Percentiles rank a stretch among this genome's conserved stretches.
Evolutionary conservation across 306 rosid genomes (phyloP).

Genomic region (Cicer yamashitae): DNA sequence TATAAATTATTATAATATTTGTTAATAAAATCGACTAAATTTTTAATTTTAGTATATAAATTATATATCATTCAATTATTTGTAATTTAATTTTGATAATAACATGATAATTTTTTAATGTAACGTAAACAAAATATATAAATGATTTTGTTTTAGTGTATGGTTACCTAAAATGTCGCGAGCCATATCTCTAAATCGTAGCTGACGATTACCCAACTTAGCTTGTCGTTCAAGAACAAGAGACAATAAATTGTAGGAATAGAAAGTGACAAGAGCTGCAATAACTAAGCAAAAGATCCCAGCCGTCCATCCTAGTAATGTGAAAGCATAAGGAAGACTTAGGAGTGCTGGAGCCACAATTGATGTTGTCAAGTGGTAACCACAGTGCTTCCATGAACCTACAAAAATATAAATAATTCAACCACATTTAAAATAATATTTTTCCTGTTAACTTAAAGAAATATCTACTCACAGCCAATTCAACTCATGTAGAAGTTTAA

Average conservation of each 20-base stretch:
- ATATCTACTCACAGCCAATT: no score
- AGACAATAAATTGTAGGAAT: constrained; percentile 75
- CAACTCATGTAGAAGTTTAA: no score
- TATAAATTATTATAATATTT: no score
- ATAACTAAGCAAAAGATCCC: constrained; percentile 64
- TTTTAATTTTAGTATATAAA: no score
- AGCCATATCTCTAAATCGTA: constrained; percentile 89
- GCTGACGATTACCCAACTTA: constrained; percentile 73
- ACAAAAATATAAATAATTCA: neutral
- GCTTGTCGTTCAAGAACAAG: constrained; percentile 82
- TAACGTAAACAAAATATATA: no score
- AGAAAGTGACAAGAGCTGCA: constrained; percentile 79
- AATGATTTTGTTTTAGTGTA: neutral
- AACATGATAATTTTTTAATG: no score
- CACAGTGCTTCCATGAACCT: constrained; percentile 90
- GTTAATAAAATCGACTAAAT: no score
- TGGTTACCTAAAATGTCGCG: constrained; percentile 66
- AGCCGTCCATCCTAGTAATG: constrained; percentile 77
- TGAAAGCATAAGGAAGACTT: constrained; percentile 81
- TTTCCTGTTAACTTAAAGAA: no score
- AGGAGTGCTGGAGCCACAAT: constrained; percentile 84
- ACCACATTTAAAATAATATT: no score
- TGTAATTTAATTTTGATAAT: no score
- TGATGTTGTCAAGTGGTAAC: constrained; percentile 87
- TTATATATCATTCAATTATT: no score